phyloP scores from a whole-genome alignment of 306 rosid genomes.

The Gleditsia sinensis region DNA sequence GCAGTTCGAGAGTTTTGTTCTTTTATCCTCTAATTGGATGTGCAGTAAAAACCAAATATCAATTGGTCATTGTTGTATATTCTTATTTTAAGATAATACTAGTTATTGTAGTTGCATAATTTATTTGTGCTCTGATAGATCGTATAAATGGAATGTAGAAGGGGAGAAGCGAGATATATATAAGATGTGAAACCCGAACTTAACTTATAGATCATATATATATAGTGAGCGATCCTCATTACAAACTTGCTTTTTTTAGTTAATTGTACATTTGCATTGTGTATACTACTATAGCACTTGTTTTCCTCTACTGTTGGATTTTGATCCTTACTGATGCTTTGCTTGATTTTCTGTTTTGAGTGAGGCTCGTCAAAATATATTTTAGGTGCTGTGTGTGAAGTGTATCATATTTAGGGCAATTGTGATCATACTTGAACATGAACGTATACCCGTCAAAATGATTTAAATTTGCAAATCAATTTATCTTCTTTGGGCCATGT shows the following conservation, averaged over 20 bases:
- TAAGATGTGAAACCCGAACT: background rate
- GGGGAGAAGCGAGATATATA: background rate
- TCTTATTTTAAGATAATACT: too few relatives aligned
- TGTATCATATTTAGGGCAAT: too few relatives aligned
- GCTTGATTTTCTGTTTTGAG: background rate
- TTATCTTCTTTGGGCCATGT: too few relatives aligned
- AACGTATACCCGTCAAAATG: too few relatives aligned
- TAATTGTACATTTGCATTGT: background rate
- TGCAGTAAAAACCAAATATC: too few relatives aligned
- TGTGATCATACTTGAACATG: too few relatives aligned
- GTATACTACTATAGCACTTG: background rate
- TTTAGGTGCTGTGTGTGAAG: too few relatives aligned
- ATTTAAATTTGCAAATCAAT: too few relatives aligned
- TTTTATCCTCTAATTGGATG: too few relatives aligned
- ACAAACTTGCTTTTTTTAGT: background rate
- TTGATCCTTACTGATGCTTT: background rate
- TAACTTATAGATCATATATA: too few relatives aligned
- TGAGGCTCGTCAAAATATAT: background rate
- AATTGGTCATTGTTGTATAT: too few relatives aligned
- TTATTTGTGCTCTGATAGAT: background rate
- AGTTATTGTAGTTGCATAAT: background rate
- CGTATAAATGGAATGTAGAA: background rate
- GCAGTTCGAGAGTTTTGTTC: too few relatives aligned
- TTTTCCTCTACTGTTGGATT: background rate
- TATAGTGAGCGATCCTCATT: background rate